These are phyloP conservation scores for Candida montana DNA, from an alignment of 805 yeast species.

Conservation along the genomic window DNA sequence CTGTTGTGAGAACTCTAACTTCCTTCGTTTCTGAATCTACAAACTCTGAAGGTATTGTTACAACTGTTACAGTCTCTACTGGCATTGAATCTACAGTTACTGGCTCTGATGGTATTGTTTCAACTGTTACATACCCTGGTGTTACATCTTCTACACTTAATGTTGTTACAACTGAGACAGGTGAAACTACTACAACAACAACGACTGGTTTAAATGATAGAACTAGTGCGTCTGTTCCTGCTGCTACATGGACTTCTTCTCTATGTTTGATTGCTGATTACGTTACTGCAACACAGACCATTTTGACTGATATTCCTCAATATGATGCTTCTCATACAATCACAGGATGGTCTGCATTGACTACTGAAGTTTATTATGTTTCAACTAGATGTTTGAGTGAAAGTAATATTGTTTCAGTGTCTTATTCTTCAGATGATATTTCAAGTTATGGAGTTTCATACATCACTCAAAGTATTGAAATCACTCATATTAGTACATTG, in stretches of 20 bases:
- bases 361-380: slow-evolving; percentile 13
- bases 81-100: not conserved
- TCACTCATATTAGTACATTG: slow-evolving; percentile 20
- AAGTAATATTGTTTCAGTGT: slow-evolving; percentile 15
- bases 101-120: not conserved
- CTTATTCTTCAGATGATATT: slow-evolving; percentile 16
- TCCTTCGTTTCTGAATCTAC: too few relatives aligned
- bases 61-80: too few relatives aligned
- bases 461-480: slow-evolving; percentile 16
- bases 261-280: slow-evolving; percentile 22
- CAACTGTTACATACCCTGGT: not conserved
- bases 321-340: slow-evolving; percentile 17
- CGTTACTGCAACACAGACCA: slow-evolving; percentile 18
- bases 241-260: slow-evolving; percentile 15
- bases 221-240: slow-evolving; percentile 6
- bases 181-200: not conserved
- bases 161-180: not conserved
- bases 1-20: not conserved
- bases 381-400: slow-evolving; percentile 20
- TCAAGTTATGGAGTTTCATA: slow-evolving; percentile 20
- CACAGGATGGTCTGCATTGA: slow-evolving; percentile 19
- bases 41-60: too few relatives aligned
- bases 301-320: slow-evolving; percentile 20
- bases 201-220: not conserved
- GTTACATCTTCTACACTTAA: not conserved